Percentiles rank a stretch among this genome's conserved stretches.
Evolutionary conservation across 2,329 filamentous ascomycete species (phyloP).

Genomic region (Monilinia laxa): DNA sequence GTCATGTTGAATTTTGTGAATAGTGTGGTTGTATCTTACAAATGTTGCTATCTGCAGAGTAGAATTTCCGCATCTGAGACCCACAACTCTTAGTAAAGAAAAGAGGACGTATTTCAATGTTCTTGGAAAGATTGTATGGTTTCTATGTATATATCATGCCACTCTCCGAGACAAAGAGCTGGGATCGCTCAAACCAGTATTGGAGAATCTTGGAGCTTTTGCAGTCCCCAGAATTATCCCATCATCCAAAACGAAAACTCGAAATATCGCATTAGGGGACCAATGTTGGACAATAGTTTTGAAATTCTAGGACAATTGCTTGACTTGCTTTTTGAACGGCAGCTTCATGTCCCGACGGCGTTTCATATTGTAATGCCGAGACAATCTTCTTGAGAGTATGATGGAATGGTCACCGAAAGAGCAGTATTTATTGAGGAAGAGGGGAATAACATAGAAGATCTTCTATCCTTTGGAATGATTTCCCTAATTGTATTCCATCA

Average conservation of each 20-base stretch:
- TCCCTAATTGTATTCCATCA: neutral
- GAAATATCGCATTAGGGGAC: neutral
- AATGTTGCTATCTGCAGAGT: neutral
- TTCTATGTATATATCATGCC: slow-evolving; percentile 8
- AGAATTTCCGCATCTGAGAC: neutral
- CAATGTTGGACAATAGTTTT: no score
- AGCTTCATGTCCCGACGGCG: neutral
- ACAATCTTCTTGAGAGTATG: no score
- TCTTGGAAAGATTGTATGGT: no score
- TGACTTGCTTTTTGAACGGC: neutral
- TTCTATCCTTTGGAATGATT: neutral
- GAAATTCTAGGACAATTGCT: neutral
- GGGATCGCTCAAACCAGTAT: slow-evolving; percentile 6
- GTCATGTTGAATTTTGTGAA: neutral
- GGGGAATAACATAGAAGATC: neutral
- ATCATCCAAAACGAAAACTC: neutral
- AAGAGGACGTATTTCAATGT: neutral
- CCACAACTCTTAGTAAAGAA: slow-evolving; percentile 5
- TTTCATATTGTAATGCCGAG: neutral
- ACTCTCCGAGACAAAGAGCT: neutral
- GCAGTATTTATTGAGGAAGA: neutral
- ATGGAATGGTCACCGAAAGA: neutral
- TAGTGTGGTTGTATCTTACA: neutral
- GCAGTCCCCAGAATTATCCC: neutral
- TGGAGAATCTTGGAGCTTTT: neutral